Evolutionary conservation across 306 rosid species (phyloP).

Genomic region (Canavalia gladiata): DNA sequence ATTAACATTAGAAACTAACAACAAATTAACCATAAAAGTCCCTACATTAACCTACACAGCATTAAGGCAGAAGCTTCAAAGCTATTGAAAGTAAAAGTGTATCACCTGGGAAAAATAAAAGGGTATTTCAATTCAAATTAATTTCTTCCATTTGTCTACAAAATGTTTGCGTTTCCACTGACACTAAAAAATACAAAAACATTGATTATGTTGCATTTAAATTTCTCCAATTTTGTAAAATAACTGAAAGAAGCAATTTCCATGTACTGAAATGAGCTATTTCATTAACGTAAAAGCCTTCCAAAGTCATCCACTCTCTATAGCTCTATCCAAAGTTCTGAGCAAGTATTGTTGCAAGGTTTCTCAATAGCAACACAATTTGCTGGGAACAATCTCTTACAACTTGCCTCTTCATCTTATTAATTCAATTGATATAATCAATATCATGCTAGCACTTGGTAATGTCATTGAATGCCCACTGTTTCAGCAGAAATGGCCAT

Average conservation of each 20-base stretch:
- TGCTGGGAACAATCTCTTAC: slow-evolving; percentile 45
- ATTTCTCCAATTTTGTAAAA: slow-evolving; percentile 37
- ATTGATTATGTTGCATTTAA: slow-evolving; percentile 40
- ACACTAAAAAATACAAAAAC: slow-evolving; percentile 43
- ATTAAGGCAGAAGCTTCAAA: slow-evolving; percentile 43
- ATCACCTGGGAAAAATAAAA: slow-evolving; percentile 31
- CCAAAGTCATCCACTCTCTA: slow-evolving; percentile 22
- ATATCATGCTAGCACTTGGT: slow-evolving; percentile 28
- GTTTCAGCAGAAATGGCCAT: slow-evolving; percentile 66
- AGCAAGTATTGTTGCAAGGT: slow-evolving; percentile 41
- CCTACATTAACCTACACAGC: not conserved
- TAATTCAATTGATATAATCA: slow-evolving; percentile 40
- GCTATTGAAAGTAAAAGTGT: slow-evolving; percentile 33
- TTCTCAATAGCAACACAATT: slow-evolving; percentile 41
- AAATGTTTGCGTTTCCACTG: slow-evolving; percentile 44
- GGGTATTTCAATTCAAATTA: slow-evolving; percentile 37
- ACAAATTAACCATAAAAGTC: slow-evolving; percentile 23
- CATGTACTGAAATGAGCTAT: slow-evolving; percentile 50
- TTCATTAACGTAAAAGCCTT: slow-evolving; percentile 46
- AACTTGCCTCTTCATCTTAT: slow-evolving; percentile 50
- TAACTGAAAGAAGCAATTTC: slow-evolving; percentile 43
- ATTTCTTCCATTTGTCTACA: slow-evolving; percentile 40
- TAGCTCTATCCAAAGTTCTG: slow-evolving; percentile 37
- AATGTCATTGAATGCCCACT: slow-evolving; percentile 62
- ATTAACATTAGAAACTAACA: slow-evolving; percentile 34